These are phyloP conservation scores for Sodiomyces alkalinus DNA, from an alignment of 2,329 filamentous ascomycete species.

Conservation along the genomic window DNA sequence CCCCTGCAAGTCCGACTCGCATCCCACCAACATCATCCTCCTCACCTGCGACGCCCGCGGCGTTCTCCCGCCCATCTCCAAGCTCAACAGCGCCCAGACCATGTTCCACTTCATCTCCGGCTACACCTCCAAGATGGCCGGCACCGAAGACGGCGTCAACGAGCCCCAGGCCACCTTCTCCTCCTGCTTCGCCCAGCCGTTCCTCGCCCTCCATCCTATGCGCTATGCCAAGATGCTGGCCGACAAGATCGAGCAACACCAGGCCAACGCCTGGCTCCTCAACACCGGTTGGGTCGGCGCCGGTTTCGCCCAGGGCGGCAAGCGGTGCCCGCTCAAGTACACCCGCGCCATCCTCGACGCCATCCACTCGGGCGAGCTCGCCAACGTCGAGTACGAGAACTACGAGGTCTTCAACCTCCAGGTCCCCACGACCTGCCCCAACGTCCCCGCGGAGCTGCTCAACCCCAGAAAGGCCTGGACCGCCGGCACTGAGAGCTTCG, in stretches of 20 bases:
- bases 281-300: slow-evolving; percentile 98
- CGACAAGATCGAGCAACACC: slow-evolving; percentile 92
- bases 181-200: slow-evolving; percentile 97
- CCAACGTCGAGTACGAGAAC: slow-evolving; percentile 81
- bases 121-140: slow-evolving; percentile 99
- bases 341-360: slow-evolving; percentile 95
- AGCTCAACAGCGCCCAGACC: slow-evolving; percentile 84
- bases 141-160: slow-evolving; percentile 90
- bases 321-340: slow-evolving; percentile 97
- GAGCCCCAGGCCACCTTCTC: slow-evolving; percentile 99
- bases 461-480: slow-evolving; percentile 94
- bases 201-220: slow-evolving; percentile 98
- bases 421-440: slow-evolving; percentile 83
- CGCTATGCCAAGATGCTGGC: slow-evolving; percentile 97
- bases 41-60: slow-evolving; percentile 96
- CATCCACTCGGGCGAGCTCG: slow-evolving; percentile 93
- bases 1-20: slow-evolving; percentile 72
- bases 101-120: slow-evolving; percentile 99
- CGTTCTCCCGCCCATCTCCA: slow-evolving; percentile 94
- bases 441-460: slow-evolving; percentile 79
- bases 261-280: slow-evolving; percentile 93
- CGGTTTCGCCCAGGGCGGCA: slow-evolving; percentile 78
- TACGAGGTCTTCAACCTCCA: slow-evolving; percentile 95
- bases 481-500: slow-evolving; percentile 65
- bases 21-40: slow-evolving; percentile 92